Conservation (phyloP, 23 red algal genomes). For the Cyanidiococcus yangmingshanensis region DNA sequence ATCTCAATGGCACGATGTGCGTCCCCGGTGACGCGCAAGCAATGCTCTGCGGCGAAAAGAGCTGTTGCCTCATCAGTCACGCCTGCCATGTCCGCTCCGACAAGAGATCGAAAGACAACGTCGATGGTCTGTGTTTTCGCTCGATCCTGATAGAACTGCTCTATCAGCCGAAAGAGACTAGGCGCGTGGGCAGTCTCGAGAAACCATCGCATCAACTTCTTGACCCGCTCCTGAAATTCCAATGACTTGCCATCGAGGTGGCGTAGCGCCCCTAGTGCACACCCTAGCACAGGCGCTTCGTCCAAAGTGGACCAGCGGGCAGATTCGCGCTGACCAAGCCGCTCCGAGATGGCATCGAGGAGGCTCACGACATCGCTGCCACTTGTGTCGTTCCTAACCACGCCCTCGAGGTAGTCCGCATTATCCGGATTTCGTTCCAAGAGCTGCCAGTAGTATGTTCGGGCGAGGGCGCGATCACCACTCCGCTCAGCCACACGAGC, state of each 20-base stretch:
- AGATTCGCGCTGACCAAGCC: not conserved
- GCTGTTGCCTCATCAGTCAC: not conserved
- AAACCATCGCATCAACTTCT: slow-evolving; percentile 51
- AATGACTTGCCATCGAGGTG: not conserved
- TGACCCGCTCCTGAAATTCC: slow-evolving; percentile 46
- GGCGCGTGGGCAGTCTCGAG: slow-evolving; percentile 49
- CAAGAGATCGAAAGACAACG: slow-evolving; percentile 25
- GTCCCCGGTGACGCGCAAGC: not conserved
- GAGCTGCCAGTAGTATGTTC: slow-evolving; percentile 32
- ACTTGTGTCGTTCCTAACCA: not conserved
- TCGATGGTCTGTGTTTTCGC: slow-evolving; percentile 46
- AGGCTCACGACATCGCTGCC: not conserved
- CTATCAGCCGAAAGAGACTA: slow-evolving; percentile 49
- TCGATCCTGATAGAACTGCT: slow-evolving; percentile 56
- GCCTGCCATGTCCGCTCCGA: not conserved
- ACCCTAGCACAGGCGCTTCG: not conserved
- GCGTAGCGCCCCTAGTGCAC: slow-evolving; percentile 10
- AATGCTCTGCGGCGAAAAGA: not conserved
- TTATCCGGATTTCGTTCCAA: slow-evolving; percentile 22
- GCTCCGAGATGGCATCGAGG: not conserved
- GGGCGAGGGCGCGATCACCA: slow-evolving; percentile 23
- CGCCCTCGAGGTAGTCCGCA: not conserved
- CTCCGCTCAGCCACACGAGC: slow-evolving; percentile 33
- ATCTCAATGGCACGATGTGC: not conserved
- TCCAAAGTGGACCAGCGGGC: not conserved